Conservation (phyloP, 2,329 filamentous ascomycete species). For the Cercospora sp. region DNA sequence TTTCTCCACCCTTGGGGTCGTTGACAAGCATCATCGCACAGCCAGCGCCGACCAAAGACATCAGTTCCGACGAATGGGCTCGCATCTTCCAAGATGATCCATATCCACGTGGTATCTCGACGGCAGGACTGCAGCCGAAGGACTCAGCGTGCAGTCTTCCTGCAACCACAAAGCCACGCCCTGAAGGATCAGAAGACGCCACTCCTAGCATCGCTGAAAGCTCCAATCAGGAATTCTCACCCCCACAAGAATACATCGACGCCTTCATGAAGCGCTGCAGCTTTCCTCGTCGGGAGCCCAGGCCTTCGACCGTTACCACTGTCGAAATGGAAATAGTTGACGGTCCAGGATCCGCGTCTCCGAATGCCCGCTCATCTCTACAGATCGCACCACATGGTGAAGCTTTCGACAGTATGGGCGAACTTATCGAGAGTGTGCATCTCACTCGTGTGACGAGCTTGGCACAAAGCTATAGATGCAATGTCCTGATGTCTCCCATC, state of each 20-base stretch:
- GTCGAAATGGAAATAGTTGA: background rate
- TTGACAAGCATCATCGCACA: background rate
- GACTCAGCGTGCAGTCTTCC: background rate
- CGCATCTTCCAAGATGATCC: background rate
- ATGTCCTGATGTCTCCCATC: background rate
- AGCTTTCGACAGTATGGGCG: background rate
- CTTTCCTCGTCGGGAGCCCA: background rate
- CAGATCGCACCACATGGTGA: background rate
- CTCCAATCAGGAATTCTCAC: background rate
- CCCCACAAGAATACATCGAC: background rate
- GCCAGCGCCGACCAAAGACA: background rate
- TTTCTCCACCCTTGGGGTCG: background rate
- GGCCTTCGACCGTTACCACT: background rate
- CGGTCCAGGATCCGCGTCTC: background rate
- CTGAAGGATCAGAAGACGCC: background rate
- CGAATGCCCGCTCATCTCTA: background rate
- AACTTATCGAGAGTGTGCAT: background rate
- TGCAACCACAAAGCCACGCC: background rate
- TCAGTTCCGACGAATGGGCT: background rate
- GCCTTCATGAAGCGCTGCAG: background rate
- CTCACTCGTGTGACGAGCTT: background rate
- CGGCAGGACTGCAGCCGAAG: background rate
- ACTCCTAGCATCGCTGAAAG: background rate
- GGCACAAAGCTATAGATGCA: background rate
- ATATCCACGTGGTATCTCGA: background rate